These are phyloP conservation scores for Zanthoxylum bungeanum DNA, from an alignment of 345 rosid species.

Conservation along the genomic window DNA sequence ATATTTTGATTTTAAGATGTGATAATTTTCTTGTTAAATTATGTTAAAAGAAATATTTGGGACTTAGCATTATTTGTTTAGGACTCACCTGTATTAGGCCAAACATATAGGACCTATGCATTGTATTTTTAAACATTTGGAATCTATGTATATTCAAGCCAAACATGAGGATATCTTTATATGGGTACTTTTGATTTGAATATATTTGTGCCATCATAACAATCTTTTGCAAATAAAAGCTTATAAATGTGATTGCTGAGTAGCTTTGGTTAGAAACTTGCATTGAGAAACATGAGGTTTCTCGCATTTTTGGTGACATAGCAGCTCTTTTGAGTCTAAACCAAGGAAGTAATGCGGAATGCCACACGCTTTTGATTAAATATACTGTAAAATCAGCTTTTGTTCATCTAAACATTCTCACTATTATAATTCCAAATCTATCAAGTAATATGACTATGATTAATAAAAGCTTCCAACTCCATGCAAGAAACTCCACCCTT, in stretches of 20 bases:
- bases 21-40: neutral
- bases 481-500: neutral
- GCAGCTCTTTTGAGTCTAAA: neutral
- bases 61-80: neutral
- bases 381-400: neutral
- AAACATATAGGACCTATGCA: neutral
- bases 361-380: neutral
- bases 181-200: neutral
- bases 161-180: neutral
- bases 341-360: neutral
- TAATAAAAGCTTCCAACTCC: neutral
- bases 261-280: neutral
- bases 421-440: too few relatives aligned
- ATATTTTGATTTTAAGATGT: neutral
- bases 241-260: neutral
- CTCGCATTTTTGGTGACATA: neutral
- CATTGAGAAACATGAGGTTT: neutral
- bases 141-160: neutral
- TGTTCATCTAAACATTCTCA: neutral
- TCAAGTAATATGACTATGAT: slow-evolving; percentile 4
- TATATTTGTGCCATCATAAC: neutral
- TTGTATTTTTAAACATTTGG: neutral
- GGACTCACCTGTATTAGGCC: neutral
- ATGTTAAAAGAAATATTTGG: neutral
- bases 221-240: neutral